phyloP scores from a whole-genome alignment of 169 alveolate genomes.

The Cardiosporidium cionae region DNA sequence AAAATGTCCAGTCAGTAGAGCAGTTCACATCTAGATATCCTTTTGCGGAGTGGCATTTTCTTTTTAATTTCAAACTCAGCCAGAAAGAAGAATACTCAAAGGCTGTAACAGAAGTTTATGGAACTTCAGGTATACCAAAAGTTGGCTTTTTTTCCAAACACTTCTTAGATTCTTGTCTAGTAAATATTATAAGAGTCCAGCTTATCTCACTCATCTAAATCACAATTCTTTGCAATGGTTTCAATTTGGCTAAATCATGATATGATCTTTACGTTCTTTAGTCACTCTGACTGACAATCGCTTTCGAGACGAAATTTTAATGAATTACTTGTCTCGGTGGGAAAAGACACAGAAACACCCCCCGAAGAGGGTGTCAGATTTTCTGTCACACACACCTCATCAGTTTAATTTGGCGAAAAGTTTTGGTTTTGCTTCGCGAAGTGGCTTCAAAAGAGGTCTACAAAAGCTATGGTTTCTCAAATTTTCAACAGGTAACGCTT shows the following conservation, averaged over 20 bases:
- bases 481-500: not conserved
- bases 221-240: not conserved
- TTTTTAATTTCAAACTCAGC: not conserved
- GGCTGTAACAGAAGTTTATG: not conserved
- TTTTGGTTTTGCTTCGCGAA: not conserved
- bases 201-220: not conserved
- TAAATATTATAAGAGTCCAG: not conserved
- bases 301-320: not conserved
- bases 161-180: not conserved
- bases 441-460: not conserved
- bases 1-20: not conserved
- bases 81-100: not conserved
- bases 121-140: too few species aligned
- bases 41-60: not conserved
- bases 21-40: not conserved
- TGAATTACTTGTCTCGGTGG: not conserved
- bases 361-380: too few species aligned
- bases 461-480: not conserved
- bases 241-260: not conserved
- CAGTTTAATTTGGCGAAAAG: not conserved
- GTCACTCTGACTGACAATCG: too few species aligned
- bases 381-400: not conserved
- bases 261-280: too few species aligned
- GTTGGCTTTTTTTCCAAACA: not conserved
- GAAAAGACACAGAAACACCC: not conserved